phyloP scores from a whole-genome alignment of 2,329 filamentous ascomycete genomes.

The Paracoccidioides brasiliensis region DNA sequence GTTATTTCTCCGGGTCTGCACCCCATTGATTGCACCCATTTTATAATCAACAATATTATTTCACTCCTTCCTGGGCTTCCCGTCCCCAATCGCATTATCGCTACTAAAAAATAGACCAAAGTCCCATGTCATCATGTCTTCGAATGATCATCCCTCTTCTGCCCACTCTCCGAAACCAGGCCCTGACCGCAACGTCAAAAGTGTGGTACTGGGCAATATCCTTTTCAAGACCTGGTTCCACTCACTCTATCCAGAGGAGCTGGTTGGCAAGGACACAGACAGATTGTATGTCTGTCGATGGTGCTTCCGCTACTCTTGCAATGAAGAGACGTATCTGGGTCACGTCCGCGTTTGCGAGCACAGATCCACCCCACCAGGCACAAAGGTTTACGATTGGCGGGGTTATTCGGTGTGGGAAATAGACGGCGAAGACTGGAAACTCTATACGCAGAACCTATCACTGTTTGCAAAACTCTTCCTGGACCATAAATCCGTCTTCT shows the following conservation, averaged over 20 bases:
- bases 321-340: slow-evolving; percentile 24
- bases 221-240: slow-evolving; percentile 87
- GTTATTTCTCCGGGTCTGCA: no score
- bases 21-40: no score
- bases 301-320: slow-evolving; percentile 80
- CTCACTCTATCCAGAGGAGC: slow-evolving; percentile 69
- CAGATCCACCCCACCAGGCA: slow-evolving; percentile 48
- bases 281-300: slow-evolving; percentile 75
- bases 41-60: neutral
- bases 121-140: neutral
- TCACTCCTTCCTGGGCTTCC: neutral
- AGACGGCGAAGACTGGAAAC: slow-evolving; percentile 74
- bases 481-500: slow-evolving; percentile 96
- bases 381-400: slow-evolving; percentile 62
- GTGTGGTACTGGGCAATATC: slow-evolving; percentile 72
- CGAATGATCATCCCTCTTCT: slow-evolving; percentile 5
- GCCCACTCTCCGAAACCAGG: slow-evolving; percentile 18
- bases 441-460: slow-evolving; percentile 90
- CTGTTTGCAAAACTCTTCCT: slow-evolving; percentile 96
- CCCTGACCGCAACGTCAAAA: slow-evolving; percentile 65
- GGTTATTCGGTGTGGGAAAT: slow-evolving; percentile 85
- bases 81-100: neutral
- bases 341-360: slow-evolving; percentile 41
- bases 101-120: neutral
- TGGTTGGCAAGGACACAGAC: slow-evolving; percentile 39